These are phyloP conservation scores for Hypericum androsaemum DNA, from an alignment of 345 rosid genomes.

Conservation along the genomic window DNA sequence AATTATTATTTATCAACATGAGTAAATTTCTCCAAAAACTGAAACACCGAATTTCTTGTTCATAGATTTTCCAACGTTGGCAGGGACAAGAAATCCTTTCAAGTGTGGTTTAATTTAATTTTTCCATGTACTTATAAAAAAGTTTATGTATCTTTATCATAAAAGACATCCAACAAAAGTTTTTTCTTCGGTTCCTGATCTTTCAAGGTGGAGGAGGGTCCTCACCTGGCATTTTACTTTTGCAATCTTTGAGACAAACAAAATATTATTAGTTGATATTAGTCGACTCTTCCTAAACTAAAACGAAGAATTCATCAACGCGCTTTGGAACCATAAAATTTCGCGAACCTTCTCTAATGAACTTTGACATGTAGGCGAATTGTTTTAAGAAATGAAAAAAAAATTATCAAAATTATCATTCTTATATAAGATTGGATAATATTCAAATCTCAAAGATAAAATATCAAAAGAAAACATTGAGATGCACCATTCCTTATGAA, in stretches of 20 bases:
- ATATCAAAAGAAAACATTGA: no score
- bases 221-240: conserved; percentile 5
- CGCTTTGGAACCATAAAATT: not conserved
- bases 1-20: no score
- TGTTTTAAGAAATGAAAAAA: no score
- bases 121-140: no score
- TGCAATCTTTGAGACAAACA: not conserved
- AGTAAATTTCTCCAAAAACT: no score
- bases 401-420: no score
- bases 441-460: no score
- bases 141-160: no score
- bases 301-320: conserved; percentile 8
- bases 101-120: conserved; percentile 4
- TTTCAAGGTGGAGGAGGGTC: conserved; percentile 13
- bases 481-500: no score
- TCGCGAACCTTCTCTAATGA: no score
- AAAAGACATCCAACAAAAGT: not conserved
- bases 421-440: no score
- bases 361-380: no score
- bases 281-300: conserved; percentile 13
- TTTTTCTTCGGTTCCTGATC: conserved; percentile 6
- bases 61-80: conserved; percentile 18
- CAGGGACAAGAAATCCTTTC: conserved; percentile 16
- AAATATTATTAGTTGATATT: not conserved
- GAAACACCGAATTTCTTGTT: conserved; percentile 11